These are phyloP conservation scores for Polygonum aviculare DNA, from an alignment of 148 eudicot genomes.

Conservation along the genomic window DNA sequence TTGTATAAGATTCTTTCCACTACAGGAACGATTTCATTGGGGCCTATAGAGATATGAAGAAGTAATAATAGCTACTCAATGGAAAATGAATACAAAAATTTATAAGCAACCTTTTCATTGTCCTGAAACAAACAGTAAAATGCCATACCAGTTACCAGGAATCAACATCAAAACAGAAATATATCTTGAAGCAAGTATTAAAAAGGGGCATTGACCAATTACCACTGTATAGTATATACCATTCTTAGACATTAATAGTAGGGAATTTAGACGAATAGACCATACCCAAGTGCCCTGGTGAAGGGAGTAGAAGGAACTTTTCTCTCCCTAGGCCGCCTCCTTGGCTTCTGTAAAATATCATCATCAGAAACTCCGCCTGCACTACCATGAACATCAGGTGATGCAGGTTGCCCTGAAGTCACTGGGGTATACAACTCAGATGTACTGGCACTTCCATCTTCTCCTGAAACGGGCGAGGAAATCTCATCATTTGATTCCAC, in stretches of 20 bases:
- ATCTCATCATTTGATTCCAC: neutral
- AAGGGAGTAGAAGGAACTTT: slow-evolving; percentile 90
- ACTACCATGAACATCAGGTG: neutral
- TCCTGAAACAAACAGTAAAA: neutral
- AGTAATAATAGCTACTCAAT: neutral
- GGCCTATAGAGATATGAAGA: neutral
- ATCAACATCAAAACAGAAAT: neutral
- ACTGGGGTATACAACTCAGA: neutral
- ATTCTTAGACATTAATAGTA: neutral
- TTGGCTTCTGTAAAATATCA: neutral
- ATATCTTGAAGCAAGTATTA: neutral
- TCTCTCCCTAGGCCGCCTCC: slow-evolving; percentile 75
- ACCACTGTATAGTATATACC: neutral
- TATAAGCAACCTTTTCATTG: neutral
- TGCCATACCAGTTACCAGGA: neutral
- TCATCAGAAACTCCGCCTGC: slow-evolving; percentile 4
- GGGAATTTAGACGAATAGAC: neutral
- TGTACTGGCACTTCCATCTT: neutral
- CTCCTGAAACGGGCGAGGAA: neutral
- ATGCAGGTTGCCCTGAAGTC: slow-evolving; percentile 7
- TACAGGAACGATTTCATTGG: neutral
- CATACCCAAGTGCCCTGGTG: slow-evolving; percentile 90
- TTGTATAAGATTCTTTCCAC: neutral
- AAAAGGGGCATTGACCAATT: neutral
- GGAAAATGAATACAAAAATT: neutral